phyloP scores from a whole-genome alignment of 805 yeast genomes.

The Barnettozyma californica region DNA sequence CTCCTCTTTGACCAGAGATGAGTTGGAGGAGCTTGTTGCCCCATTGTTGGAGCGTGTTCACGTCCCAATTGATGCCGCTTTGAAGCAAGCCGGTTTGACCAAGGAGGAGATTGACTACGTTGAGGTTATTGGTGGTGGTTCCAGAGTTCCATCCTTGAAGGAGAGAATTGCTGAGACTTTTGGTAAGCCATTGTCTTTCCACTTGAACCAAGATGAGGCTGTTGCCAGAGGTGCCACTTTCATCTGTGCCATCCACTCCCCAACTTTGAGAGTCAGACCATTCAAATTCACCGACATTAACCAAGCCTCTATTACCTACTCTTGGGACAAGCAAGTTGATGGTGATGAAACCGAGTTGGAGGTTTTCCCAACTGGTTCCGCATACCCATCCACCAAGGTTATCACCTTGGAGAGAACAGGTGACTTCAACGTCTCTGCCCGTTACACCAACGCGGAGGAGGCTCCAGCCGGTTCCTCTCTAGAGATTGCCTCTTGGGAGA shows the following conservation, averaged over 20 bases:
- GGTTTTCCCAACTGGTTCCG: slow-evolving; percentile 92
- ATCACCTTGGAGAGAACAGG: slow-evolving; percentile 89
- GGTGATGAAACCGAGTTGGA: slow-evolving; percentile 86
- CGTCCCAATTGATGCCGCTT: slow-evolving; percentile 76
- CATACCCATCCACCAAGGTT: slow-evolving; percentile 92
- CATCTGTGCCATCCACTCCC: slow-evolving; percentile 98
- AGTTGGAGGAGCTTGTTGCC: slow-evolving; percentile 81
- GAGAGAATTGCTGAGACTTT: slow-evolving; percentile 72
- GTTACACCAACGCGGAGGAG: slow-evolving; percentile 68
- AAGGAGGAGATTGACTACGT: slow-evolving; percentile 78
- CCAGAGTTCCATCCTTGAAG: slow-evolving; percentile 94
- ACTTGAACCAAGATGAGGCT: slow-evolving; percentile 98
- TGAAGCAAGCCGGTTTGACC: slow-evolving; percentile 70
- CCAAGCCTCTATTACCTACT: slow-evolving; percentile 87
- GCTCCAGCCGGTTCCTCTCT: slow-evolving; percentile 64
- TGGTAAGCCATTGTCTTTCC: slow-evolving; percentile 82
- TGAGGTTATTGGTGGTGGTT: slow-evolving; percentile 97
- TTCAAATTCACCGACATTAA: slow-evolving; percentile 96
- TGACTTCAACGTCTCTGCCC: slow-evolving; percentile 83
- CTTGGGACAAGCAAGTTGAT: slow-evolving; percentile 91
- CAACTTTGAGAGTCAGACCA: slow-evolving; percentile 97
- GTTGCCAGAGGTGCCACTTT: slow-evolving; percentile 99
- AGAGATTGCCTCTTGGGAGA: slow-evolving; percentile 77
- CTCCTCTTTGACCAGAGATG: slow-evolving; percentile 82
- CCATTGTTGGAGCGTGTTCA: slow-evolving; percentile 76